Percentiles rank a stretch among this genome's conserved stretches.
phyloP scores from a whole-genome alignment of 257 asterid genomes.

The Galeopsis tetrahit region DNA sequence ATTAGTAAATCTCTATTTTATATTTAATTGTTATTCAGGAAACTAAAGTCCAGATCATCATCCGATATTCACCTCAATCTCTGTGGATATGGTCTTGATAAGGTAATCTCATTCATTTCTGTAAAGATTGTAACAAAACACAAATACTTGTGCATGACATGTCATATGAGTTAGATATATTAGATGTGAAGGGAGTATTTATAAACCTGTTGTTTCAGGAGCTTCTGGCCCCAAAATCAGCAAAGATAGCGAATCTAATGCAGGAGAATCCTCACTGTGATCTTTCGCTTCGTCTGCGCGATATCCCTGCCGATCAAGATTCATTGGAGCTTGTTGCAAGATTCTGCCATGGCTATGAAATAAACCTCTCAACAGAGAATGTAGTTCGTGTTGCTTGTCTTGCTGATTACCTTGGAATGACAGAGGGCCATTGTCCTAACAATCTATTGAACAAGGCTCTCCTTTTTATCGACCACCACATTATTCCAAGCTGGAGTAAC shows the following conservation, averaged over 20 bases:
- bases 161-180: too few species aligned
- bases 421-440: constrained; percentile 56
- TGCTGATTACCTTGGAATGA: constrained; percentile 79
- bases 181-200: too few species aligned
- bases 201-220: constrained; percentile 43
- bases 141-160: too few species aligned
- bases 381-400: constrained; percentile 56
- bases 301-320: constrained; percentile 64
- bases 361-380: constrained; percentile 59
- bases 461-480: constrained; percentile 44
- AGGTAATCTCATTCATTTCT: constrained; percentile 39
- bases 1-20: not conserved
- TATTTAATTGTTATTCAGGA: constrained; percentile 46
- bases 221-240: constrained; percentile 64
- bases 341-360: constrained; percentile 76
- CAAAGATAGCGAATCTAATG: constrained; percentile 49
- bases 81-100: constrained; percentile 55
- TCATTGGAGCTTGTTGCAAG: constrained; percentile 71
- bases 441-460: constrained; percentile 58
- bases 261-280: constrained; percentile 51
- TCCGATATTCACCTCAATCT: constrained; percentile 55
- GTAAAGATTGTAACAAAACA: not conserved
- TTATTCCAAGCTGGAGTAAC: constrained; percentile 72
- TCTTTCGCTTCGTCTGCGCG: constrained; percentile 49
- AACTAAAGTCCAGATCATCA: constrained; percentile 42